These are phyloP conservation scores for Noccaea bulbosa DNA, from an alignment of 345 rosid species.

Conservation along the genomic window DNA sequence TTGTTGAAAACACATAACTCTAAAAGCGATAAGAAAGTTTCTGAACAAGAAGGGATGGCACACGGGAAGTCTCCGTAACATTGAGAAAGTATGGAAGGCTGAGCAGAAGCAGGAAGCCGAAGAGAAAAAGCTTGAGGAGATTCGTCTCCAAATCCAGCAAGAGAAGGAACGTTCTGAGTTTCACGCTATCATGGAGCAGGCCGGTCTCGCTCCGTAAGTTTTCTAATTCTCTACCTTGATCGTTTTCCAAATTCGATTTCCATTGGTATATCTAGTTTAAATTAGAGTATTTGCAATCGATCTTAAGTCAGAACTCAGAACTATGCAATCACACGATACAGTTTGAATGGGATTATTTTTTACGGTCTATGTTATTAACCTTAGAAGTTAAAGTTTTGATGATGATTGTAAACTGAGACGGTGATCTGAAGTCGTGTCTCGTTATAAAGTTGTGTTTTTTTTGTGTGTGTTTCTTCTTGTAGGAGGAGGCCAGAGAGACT, in stretches of 20 bases:
- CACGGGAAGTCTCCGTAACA: slow-evolving; percentile 92
- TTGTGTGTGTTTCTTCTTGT: background rate
- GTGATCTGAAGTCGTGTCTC: slow-evolving; percentile 13
- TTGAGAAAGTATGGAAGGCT: slow-evolving; percentile 98
- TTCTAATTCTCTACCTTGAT: background rate
- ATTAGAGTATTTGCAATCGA: no score
- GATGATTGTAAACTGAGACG: no score
- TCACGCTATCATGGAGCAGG: slow-evolving; percentile 87
- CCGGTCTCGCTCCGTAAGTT: slow-evolving; percentile 85
- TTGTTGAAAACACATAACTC: no score
- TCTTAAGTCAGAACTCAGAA: no score
- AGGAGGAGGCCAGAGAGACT: slow-evolving; percentile 90
- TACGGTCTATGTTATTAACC: no score
- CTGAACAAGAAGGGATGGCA: slow-evolving; percentile 99
- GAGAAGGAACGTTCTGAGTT: slow-evolving; percentile 92
- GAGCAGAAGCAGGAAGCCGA: slow-evolving; percentile 96
- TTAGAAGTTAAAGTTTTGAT: no score
- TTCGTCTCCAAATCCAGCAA: slow-evolving; percentile 87
- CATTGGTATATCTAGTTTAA: no score
- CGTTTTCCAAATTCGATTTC: no score
- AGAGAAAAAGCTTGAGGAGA: slow-evolving; percentile 93
- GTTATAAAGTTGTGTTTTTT: slow-evolving; percentile 7
- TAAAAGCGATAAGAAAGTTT: slow-evolving; percentile 47
- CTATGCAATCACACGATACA: no score
- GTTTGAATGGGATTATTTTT: no score